Base-by-base conservation (phyloP, 2,329 filamentous ascomycete genomes). In the Pezicula carpinea region DNA sequence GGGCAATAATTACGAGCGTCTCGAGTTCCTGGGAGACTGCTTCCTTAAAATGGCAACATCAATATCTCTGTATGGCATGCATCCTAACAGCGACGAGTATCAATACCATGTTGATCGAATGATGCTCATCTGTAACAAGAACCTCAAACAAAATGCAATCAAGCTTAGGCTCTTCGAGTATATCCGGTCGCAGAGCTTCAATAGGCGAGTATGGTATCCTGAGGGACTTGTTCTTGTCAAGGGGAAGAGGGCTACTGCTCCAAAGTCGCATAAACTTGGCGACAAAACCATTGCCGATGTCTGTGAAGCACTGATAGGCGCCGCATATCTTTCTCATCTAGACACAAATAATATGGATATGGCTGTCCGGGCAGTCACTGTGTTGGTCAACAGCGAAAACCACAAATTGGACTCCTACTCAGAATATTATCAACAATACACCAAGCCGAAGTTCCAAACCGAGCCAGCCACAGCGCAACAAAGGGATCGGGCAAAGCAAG, bases 1-100 rank as follows among this genome's bases (percentile, higher is more conserved):
- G 89, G 89, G 90, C 1, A 85, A 84, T 33, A 97, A 97, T 57
- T 99, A 99, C 59, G 93, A 99, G 65, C 80, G 93, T 11, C 75
- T 97, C 0, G 93, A 99, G 60, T 95, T 96, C 50, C 75, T 97
- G 2, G 93, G 93, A 0, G 93, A 99, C 64, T 87, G 85, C 29
- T 96, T 96, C 59, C 74, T 99, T 49, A 99, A 99, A 67, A 92
- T 96, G 83, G 89, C 88, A 10, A 96, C 92, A 0, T 92, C 91
- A 0, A 90, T 99, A 44, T 83, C 90, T 0, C 73, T 95, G 0
- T 97, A 87, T 62, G 85, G 85, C 1, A 76, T 82, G 22, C 82
- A 87, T 17, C 89, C 89, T 0, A 79, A 87, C 40, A 81, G 86
- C 51, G 82, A 89, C 54, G 93, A 99, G 61, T 95, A 84, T 41